Base-by-base conservation (phyloP, 2,329 filamentous ascomycete genomes). In the Venturia oleaginea region DNA sequence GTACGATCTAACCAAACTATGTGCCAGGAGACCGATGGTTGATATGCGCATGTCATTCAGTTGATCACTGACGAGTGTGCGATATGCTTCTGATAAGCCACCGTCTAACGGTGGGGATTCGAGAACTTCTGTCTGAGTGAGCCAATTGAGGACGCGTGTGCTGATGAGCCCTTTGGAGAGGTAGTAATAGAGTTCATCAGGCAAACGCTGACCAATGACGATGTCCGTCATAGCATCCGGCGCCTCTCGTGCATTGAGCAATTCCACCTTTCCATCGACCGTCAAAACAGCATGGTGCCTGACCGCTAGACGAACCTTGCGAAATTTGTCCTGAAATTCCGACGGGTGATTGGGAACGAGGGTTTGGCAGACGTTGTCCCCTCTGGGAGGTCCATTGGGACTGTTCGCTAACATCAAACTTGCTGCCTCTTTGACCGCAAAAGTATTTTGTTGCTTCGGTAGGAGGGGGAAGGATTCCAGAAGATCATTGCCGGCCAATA, bases 111-210 rank as follows among this genome's bases (percentile, higher is more conserved):
- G 94, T n/a, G 93, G 88, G 62, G 86, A 83, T 62, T 97, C 83
- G 37, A 89, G 77, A 65, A 96, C 84, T 73, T 93, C 87, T 68
- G 88, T 86, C 63, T 91, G 88, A 4, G 90, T 89, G 69, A 96
- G 85, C 83, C 87, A 93, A 73, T 89, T 90, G 15, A 96, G 83
- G 43, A 96, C 81, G 59, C 90, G 86, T 30, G 91, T 82, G 34
- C 90, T 86, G 68, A 97, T 85, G 54, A 97, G 79, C 40, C 91
- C 94, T 62, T 84, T 87, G 65, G 91, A 92, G 61, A 97, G 81
- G 74, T 97, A 97, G 75, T 91, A 89, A 73, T 93, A 92, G 22
- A 97, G 81, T 76, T 99, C 94, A 48, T 92, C 86, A 0, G 94
- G 92, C 5, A 99, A 81, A 66, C 92, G 89, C 66, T 95, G 85